phyloP scores from a whole-genome alignment of 305 asterid genomes.

The Fraxinus paxiana region DNA sequence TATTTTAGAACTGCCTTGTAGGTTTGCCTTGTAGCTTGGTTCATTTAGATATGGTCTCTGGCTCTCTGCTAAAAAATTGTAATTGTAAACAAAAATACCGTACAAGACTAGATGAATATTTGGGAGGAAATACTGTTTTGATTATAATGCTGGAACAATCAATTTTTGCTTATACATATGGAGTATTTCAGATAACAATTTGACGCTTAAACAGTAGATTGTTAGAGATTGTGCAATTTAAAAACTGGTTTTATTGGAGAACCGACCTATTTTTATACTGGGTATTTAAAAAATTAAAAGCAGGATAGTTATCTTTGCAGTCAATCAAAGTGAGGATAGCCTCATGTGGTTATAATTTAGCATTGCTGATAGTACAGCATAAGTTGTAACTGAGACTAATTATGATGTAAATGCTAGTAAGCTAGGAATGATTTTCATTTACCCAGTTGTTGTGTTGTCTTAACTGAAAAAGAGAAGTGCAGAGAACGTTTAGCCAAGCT shows the following conservation, averaged over 20 bases:
- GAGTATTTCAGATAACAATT: background rate
- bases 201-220: background rate
- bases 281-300: background rate
- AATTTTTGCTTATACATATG: background rate
- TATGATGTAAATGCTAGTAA: conserved; percentile 8
- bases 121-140: background rate
- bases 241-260: background rate
- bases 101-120: background rate
- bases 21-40: background rate
- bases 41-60: background rate
- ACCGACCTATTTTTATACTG: background rate
- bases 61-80: background rate
- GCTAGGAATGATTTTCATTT: background rate
- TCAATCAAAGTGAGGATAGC: background rate
- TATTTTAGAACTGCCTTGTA: background rate
- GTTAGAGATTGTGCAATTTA: background rate
- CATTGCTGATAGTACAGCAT: background rate
- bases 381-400: background rate
- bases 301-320: background rate
- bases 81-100: background rate
- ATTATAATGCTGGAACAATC: background rate
- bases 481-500: background rate
- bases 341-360: background rate
- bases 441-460: background rate
- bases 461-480: background rate